phyloP scores from a whole-genome alignment of 2,329 filamentous ascomycete species.

The Atkinsonella texensis region DNA sequence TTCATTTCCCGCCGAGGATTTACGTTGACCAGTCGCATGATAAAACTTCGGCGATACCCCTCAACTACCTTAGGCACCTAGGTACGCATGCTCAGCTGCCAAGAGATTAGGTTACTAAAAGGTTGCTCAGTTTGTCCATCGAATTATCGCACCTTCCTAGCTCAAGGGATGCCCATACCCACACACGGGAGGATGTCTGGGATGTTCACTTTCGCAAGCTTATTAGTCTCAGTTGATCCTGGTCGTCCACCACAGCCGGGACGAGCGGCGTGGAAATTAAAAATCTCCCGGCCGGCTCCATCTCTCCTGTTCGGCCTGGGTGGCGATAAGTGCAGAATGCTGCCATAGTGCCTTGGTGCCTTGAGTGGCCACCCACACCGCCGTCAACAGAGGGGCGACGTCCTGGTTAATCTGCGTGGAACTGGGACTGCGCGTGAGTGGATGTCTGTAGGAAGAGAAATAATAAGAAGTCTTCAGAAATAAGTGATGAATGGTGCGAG shows the following conservation, averaged over 20 bases:
- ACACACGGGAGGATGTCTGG: too few relatives aligned
- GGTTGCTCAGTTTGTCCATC: not conserved
- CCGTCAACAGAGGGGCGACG: too few relatives aligned
- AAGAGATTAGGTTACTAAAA: not conserved
- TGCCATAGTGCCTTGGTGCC: not conserved
- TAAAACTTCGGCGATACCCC: not conserved
- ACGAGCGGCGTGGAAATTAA: conserved; percentile 10
- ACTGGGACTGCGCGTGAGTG: not conserved
- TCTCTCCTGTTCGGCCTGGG: conserved; percentile 7
- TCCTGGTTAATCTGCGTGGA: not conserved
- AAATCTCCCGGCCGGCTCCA: conserved; percentile 9
- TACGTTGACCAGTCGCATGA: not conserved
- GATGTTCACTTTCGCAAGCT: too few relatives aligned
- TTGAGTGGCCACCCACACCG: not conserved
- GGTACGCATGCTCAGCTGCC: too few relatives aligned
- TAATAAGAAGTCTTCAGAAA: too few relatives aligned
- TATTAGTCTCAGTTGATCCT: too few relatives aligned
- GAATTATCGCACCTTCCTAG: not conserved
- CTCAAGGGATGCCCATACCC: too few relatives aligned
- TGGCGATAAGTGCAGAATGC: not conserved
- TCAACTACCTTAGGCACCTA: too few relatives aligned
- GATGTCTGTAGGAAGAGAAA: too few relatives aligned
- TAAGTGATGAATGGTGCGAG: not conserved
- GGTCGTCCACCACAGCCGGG: not conserved
- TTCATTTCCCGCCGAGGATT: not conserved